phyloP scores from a whole-genome alignment of 1,139 yeast species.

The Meyerozyma elateridarum region DNA sequence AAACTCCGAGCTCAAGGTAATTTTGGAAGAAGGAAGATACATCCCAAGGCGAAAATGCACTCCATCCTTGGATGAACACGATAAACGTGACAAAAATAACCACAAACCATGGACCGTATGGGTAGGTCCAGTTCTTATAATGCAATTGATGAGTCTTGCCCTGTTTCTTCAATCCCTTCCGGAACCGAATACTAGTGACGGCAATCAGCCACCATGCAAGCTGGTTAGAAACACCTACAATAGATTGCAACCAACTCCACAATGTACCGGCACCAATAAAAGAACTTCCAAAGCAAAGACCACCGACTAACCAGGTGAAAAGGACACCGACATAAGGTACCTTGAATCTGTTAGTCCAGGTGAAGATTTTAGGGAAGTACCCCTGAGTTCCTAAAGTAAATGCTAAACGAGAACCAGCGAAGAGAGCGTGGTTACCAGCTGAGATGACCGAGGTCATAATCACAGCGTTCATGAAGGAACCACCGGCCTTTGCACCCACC shows the following conservation, averaged over 20 bases:
- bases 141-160: constrained; percentile 32
- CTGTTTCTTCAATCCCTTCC: constrained; percentile 34
- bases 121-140: constrained; percentile 39
- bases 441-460: constrained; percentile 41
- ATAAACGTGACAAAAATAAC: constrained; percentile 32
- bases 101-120: constrained; percentile 39
- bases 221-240: constrained; percentile 42
- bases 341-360: constrained; percentile 30
- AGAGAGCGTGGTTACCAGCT: constrained; percentile 44
- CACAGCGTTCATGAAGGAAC: constrained; percentile 42
- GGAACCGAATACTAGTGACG: constrained; percentile 34
- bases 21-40: constrained; percentile 30
- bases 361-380: constrained; percentile 33
- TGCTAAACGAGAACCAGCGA: constrained; percentile 41
- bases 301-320: constrained; percentile 39
- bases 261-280: constrained; percentile 41
- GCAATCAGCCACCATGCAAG: constrained; percentile 42
- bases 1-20: constrained; percentile 35
- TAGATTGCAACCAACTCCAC: constrained; percentile 42
- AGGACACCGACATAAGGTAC: constrained; percentile 39
- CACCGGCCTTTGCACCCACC: constrained; percentile 43
- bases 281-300: constrained; percentile 40
- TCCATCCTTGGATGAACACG: constrained; percentile 41
- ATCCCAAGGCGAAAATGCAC: constrained; percentile 49
- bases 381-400: constrained; percentile 39